Conservation (phyloP, 2,329 filamentous ascomycete species). For the Coleophoma crateriformis region DNA sequence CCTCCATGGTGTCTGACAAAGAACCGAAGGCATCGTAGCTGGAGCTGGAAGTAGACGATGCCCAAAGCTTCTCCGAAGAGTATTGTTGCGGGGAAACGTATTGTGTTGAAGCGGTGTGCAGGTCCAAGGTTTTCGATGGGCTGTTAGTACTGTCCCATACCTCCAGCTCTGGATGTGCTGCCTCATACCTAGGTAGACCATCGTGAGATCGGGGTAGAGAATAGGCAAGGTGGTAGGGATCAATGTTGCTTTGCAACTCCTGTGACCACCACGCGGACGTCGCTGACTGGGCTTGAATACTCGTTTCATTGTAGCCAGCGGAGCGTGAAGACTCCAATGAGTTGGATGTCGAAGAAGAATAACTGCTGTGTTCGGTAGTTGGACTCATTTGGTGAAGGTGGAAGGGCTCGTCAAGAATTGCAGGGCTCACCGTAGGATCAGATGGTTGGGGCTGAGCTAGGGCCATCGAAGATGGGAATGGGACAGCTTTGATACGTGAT, state of each 20-base stretch:
- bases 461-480: conserved; percentile 3
- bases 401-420: conserved; percentile 3
- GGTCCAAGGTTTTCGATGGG: conserved; percentile 6
- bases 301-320: neutral
- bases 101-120: conserved; percentile 4
- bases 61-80: conserved; percentile 10
- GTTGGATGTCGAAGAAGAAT: conserved; percentile 5
- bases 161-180: conserved; percentile 1
- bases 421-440: conserved; percentile 3
- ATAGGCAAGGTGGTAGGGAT: conserved; percentile 4
- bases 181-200: conserved; percentile 8
- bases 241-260: neutral
- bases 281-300: neutral
- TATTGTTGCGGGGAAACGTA: conserved; percentile 21
- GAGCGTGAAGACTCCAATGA: conserved; percentile 5
- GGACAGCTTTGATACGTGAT: neutral
- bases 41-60: conserved; percentile 12
- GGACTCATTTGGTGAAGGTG: conserved; percentile 8
- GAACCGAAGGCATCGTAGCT: conserved; percentile 9
- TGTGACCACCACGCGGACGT: conserved; percentile 10
- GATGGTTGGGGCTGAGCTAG: conserved; percentile 3
- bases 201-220: conserved; percentile 7
- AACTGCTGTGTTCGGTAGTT: conserved; percentile 8
- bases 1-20: conserved; percentile 2
- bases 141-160: conserved; percentile 7